These are phyloP conservation scores for Termitomyces sp. DNA, from an alignment of 768 basidiomycete species.

Conservation along the genomic window DNA sequence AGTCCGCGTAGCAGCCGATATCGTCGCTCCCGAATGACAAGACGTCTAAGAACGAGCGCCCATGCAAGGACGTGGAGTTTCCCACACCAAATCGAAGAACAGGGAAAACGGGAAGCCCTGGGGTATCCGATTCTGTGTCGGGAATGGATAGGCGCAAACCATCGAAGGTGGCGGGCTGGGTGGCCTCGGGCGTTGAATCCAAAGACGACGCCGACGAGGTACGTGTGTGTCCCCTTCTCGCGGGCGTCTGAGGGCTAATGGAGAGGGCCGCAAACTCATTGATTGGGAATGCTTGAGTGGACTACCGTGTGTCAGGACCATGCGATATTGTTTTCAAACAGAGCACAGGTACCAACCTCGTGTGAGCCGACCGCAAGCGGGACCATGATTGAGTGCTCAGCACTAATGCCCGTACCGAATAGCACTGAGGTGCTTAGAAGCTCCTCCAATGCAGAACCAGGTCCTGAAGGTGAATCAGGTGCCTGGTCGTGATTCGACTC, in stretches of 20 bases:
- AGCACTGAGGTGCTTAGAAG: constrained; percentile 22
- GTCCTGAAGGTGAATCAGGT: constrained; percentile 21
- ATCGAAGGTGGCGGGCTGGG: constrained; percentile 30
- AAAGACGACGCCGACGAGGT: constrained; percentile 49
- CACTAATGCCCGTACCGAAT: constrained; percentile 30
- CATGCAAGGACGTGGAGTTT: constrained; percentile 8
- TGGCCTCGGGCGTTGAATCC: constrained; percentile 53
- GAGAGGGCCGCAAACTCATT: constrained; percentile 51
- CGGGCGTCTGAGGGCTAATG: constrained; percentile 49
- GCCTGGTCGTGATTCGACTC: constrained; percentile 34
- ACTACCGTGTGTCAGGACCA: constrained; percentile 10
- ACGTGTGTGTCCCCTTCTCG: constrained; percentile 32
- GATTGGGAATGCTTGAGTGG: constrained; percentile 28
- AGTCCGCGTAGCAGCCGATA: constrained; percentile 17
- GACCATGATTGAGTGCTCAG: constrained; percentile 30
- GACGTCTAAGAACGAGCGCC: constrained; percentile 9
- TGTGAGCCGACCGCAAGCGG: constrained; percentile 25
- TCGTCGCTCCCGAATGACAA: constrained; percentile 15
- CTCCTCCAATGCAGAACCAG: constrained; percentile 13
- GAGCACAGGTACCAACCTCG: constrained; percentile 30
- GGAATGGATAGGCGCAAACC: constrained; percentile 31
- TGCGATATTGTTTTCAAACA: constrained; percentile 6
- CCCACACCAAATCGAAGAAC: constrained; percentile 1
- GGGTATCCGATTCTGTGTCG: constrained; percentile 16
- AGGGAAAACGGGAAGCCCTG: constrained; percentile 11